These are phyloP conservation scores for Chamaecrista fasciculata DNA, from an alignment of 306 rosid species.

Conservation along the genomic window DNA sequence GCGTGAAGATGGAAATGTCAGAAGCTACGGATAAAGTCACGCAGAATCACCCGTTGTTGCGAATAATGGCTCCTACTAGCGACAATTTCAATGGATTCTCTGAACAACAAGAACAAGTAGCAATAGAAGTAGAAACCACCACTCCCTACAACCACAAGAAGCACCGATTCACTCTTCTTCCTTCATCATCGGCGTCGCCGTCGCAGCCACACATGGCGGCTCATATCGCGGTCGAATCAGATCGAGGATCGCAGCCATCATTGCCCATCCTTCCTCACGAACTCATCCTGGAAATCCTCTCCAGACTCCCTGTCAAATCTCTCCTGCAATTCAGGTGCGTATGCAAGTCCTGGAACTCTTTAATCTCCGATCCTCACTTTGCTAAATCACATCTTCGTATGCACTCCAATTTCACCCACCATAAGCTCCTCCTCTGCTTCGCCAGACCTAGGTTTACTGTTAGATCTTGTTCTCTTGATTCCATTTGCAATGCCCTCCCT, in stretches of 20 bases:
- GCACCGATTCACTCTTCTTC: not conserved
- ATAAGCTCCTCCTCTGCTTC: not conserved
- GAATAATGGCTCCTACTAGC: not conserved
- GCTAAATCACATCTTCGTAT: conserved; percentile 17
- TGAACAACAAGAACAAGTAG: too few species aligned
- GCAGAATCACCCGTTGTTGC: not conserved
- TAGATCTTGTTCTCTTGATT: conserved; percentile 1
- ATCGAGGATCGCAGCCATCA: not conserved
- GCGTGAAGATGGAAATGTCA: not conserved
- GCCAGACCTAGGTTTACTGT: not conserved
- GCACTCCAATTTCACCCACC: not conserved
- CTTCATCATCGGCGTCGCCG: not conserved
- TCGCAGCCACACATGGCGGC: not conserved
- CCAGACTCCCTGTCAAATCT: conserved; percentile 18
- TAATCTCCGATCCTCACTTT: conserved; percentile 41
- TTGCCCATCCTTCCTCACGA: conserved; percentile 29
- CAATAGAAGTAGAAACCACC: too few species aligned
- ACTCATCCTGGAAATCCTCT: conserved; percentile 29
- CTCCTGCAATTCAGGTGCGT: conserved; percentile 30
- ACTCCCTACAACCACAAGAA: not conserved
- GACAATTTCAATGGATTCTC: not conserved
- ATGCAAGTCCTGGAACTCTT: conserved; percentile 33
- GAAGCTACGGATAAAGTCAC: not conserved
- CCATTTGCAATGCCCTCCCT: not conserved
- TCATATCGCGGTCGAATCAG: too few species aligned